phyloP scores from a whole-genome alignment of 192 early-diverging fungal species.

The Mortierella antarctica region DNA sequence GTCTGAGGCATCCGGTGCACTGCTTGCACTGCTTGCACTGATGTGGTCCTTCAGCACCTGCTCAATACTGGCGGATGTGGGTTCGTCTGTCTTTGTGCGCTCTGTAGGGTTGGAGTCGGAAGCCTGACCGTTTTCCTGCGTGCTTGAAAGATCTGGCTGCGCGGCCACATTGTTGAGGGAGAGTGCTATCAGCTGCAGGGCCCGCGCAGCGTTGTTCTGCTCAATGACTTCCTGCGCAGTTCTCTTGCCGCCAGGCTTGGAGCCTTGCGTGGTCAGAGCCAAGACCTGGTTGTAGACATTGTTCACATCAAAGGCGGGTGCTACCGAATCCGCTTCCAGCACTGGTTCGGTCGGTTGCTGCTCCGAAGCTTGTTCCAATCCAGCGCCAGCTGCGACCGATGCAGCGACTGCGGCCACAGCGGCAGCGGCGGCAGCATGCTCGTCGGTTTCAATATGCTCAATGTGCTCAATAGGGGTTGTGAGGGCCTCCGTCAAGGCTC shows the following conservation, averaged over 20 bases:
- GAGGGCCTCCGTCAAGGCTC: slow-evolving; percentile 36
- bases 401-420: slow-evolving; percentile 26
- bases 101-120: background rate
- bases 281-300: slow-evolving; percentile 30
- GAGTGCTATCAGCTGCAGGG: slow-evolving; percentile 37
- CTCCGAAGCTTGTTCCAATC: background rate
- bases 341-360: slow-evolving; percentile 1
- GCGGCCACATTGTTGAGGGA: slow-evolving; percentile 17
- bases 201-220: slow-evolving; percentile 37
- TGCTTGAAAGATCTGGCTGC: background rate
- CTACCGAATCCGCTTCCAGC: background rate
- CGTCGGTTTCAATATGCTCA: slow-evolving; percentile 11
- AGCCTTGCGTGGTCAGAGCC: slow-evolving; percentile 16
- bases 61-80: background rate
- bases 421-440: slow-evolving; percentile 13
- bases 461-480: slow-evolving; percentile 26
- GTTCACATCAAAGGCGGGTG: slow-evolving; percentile 23
- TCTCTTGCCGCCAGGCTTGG: slow-evolving; percentile 17
- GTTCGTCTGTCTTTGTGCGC: background rate
- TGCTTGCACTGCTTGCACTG: background rate
- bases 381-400: slow-evolving; percentile 11
- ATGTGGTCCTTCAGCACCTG: slow-evolving; percentile 2
- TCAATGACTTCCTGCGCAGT: slow-evolving; percentile 30
- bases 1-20: slow-evolving; percentile 7
- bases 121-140: background rate